Evolutionary conservation across 768 basidiomycete species (phyloP), one percentile per base, ranked within the genome.

Genomic region (Trametes cinnabarina): DNA sequence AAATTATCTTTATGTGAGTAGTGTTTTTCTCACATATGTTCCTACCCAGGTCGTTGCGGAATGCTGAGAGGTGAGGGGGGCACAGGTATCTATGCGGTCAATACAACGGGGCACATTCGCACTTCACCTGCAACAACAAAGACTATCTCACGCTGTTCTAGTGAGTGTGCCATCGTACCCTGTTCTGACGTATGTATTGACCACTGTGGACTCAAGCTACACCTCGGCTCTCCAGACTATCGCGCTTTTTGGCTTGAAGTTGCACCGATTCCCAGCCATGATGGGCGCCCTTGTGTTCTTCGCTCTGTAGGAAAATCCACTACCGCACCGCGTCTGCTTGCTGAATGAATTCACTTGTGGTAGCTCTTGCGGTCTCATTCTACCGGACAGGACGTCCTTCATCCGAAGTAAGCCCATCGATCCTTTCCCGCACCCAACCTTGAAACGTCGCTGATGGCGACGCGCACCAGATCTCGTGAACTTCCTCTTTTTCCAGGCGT

Each of bases 401-500:
- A 59, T 73, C 20, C 68, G 74, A 46, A 74, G 77, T 79, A 47
- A 47, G 76, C 69, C 14, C 41, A 25, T n/a, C 22, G 20, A 17
- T 41, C 53, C 40, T 30, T 23, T 46, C 41, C 4, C 28, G 10
- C 26, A 43, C n/a, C n/a, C 30, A 32, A 12, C 30, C 30, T 12
- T 32, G 30, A 32, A 37, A 50, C 64, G 22, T 67, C 42, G 17
- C 25, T 32, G 14, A 44, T 53, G n/a, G 19, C 23, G 46, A 25
- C 20, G 44, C 47, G 40, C 28, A 7, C 10, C 60, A 86, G 84
- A 80, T 66, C 76, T 85, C 71, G 78, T 89, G 65, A 84, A 87
- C 73, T 88, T 90, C 65, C 71, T 87, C 51, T 66, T 90, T n/a
- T 95, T 89, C 69, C 88, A 93, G 60, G 77, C 74, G 3, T 93